Evolutionary conservation across 2,329 filamentous ascomycete genomes (phyloP).

Genomic region (Neocatenulostroma microsporum): DNA sequence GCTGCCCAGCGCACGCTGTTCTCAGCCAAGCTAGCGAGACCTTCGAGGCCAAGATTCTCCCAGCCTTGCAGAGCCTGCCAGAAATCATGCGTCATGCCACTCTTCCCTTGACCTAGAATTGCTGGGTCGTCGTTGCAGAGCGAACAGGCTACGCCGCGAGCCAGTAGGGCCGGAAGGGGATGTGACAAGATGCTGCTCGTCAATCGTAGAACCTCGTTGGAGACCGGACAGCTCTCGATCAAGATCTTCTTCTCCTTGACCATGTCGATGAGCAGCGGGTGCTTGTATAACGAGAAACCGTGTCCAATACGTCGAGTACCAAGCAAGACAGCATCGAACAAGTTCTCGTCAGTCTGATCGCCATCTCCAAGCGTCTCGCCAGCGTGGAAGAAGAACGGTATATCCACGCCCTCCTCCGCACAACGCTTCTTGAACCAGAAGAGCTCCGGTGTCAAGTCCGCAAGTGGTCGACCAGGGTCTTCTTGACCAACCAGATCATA

Average conservation of each 20-base stretch:
- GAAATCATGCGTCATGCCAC: conserved; percentile 84
- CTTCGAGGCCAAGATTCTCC: conserved; percentile 82
- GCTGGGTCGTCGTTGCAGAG: conserved; percentile 89
- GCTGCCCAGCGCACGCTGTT: conserved; percentile 87
- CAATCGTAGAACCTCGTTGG: conserved; percentile 77
- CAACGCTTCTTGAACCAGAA: conserved; percentile 51
- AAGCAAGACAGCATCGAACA: conserved; percentile 60
- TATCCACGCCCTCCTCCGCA: conserved; percentile 41
- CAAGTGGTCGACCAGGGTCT: conserved; percentile 53
- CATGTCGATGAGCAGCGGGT: conserved; percentile 57
- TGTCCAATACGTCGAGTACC: conserved; percentile 64
- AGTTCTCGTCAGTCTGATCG: conserved; percentile 52
- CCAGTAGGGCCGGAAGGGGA: conserved; percentile 73
- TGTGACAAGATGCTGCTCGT: conserved; percentile 69
- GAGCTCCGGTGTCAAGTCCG: conserved; percentile 52
- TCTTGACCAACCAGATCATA: conserved; percentile 63
- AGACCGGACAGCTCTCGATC: conserved; percentile 70
- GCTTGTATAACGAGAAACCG: conserved; percentile 60
- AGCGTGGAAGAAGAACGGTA: conserved; percentile 70
- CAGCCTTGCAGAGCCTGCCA: conserved; percentile 89
- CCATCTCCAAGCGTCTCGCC: conserved; percentile 59
- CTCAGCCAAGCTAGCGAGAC: conserved; percentile 78
- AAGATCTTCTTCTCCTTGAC: conserved; percentile 60
- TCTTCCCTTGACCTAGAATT: conserved; percentile 73
- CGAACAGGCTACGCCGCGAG: conserved; percentile 73